These are phyloP conservation scores for Fomitopsis schrenkii DNA, from an alignment of 1,284 basidiomycete species.

Conservation along the genomic window DNA sequence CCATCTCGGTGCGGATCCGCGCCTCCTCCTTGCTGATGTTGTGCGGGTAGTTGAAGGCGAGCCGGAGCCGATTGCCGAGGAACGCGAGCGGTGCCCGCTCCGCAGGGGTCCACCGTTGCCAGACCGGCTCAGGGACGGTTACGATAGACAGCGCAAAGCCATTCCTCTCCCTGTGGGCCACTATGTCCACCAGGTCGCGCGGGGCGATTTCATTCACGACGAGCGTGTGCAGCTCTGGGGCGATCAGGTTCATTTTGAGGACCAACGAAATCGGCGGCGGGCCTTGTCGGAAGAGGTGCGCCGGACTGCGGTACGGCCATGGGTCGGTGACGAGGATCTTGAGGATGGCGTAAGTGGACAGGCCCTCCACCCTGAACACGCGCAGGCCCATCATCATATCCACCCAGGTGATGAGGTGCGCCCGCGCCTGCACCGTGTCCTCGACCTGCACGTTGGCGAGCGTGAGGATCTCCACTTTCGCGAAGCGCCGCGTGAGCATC, in stretches of 20 bases:
- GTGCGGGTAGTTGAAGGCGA: not conserved
- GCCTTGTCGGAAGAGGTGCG: not conserved
- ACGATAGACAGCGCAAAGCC: not conserved
- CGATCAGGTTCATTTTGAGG: not conserved
- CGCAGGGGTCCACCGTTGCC: not conserved
- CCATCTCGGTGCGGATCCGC: not conserved
- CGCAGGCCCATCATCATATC: conserved; percentile 48
- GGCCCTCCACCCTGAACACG: conserved; percentile 43
- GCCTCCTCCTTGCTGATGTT: not conserved
- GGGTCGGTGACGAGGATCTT: conserved; percentile 39
- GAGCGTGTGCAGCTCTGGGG: not conserved
- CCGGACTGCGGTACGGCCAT: not conserved
- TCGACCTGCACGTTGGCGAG: conserved; percentile 39
- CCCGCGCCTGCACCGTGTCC: conserved; percentile 17
- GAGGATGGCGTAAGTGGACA: conserved; percentile 34
- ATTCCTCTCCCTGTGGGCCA: not conserved
- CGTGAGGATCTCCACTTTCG: conserved; percentile 45
- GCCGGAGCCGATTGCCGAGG: not conserved
- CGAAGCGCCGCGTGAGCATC: conserved; percentile 41
- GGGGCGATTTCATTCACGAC: not conserved
- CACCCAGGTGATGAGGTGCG: conserved; percentile 41
- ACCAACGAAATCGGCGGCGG: not conserved
- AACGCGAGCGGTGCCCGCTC: not conserved
- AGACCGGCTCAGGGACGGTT: not conserved
- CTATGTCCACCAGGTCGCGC: not conserved